These are phyloP conservation scores for Omphalea diandra DNA, from an alignment of 441 rosid species.

Conservation along the genomic window DNA sequence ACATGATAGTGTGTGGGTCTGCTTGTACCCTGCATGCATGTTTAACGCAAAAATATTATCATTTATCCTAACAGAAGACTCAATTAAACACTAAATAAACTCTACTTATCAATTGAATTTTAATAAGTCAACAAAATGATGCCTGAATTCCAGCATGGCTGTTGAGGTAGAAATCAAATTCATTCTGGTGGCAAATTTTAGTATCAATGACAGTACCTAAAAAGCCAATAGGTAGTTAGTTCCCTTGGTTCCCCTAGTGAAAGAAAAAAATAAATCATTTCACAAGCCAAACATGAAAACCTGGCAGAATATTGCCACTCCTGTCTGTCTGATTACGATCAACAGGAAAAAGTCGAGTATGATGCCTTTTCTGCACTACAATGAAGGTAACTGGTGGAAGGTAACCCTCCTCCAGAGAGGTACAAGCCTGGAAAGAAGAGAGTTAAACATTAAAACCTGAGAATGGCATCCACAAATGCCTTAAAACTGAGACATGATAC, in stretches of 20 bases:
- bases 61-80: background rate
- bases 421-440: slow-evolving; percentile 56
- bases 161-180: slow-evolving; percentile 72
- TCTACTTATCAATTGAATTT: background rate
- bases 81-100: background rate
- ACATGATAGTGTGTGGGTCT: slow-evolving; percentile 80
- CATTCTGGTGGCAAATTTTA: slow-evolving; percentile 61
- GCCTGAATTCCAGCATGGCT: slow-evolving; percentile 86
- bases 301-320: slow-evolving; percentile 80
- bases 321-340: slow-evolving; percentile 36
- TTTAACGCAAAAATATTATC: background rate
- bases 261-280: background rate
- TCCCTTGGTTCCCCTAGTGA: background rate
- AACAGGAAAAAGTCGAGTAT: slow-evolving; percentile 70
- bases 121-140: background rate
- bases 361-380: slow-evolving; percentile 83
- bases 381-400: slow-evolving; percentile 71
- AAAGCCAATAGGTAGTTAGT: background rate
- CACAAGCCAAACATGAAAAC: slow-evolving; percentile 28
- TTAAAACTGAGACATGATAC: too few relatives aligned
- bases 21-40: slow-evolving; percentile 68
- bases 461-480: too few relatives aligned
- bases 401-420: slow-evolving; percentile 55
- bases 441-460: background rate
- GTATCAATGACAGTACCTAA: slow-evolving; percentile 88